Evolutionary conservation across 2,329 filamentous ascomycete genomes (phyloP).

Genomic region (Aspergillus caelatus): DNA sequence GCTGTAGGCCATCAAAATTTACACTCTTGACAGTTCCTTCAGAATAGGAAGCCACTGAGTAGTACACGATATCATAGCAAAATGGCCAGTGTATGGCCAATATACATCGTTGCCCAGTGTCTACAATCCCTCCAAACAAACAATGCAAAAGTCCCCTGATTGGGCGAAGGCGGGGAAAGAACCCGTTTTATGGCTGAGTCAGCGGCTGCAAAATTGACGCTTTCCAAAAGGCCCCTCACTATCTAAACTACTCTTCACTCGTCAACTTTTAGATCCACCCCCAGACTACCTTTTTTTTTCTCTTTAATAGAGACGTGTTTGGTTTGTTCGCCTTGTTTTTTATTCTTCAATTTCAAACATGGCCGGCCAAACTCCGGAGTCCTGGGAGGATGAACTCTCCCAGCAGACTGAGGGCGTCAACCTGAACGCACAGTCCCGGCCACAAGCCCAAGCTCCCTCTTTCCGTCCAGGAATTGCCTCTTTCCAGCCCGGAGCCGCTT

Average conservation of each 20-base stretch:
- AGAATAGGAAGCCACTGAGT: background rate
- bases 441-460: slow-evolving; percentile 52
- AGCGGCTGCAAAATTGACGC: slow-evolving; percentile 32
- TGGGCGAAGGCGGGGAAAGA: slow-evolving; percentile 13
- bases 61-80: background rate
- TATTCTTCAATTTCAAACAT: slow-evolving; percentile 54
- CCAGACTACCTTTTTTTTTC: slow-evolving; percentile 17
- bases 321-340: slow-evolving; percentile 25
- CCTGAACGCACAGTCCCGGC: slow-evolving; percentile 60
- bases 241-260: slow-evolving; percentile 1
- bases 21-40: background rate
- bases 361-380: slow-evolving; percentile 77
- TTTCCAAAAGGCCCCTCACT: slow-evolving; percentile 31
- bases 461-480: slow-evolving; percentile 67
- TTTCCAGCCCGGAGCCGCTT: slow-evolving; percentile 68
- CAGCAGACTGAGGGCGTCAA: slow-evolving; percentile 77
- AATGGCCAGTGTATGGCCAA: background rate
- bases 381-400: slow-evolving; percentile 90
- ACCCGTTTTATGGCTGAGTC: slow-evolving; percentile 29
- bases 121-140: slow-evolving; percentile 8
- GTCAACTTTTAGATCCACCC: slow-evolving; percentile 8
- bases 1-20: background rate
- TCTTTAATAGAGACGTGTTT: slow-evolving; percentile 22
- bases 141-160: slow-evolving; percentile 13
- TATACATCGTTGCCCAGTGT: background rate